Evolutionary conservation across 2,329 filamentous ascomycete genomes (phyloP), one percentile per base, ranked within the genome.

Genomic region (Cordyceps cateniannulata): DNA sequence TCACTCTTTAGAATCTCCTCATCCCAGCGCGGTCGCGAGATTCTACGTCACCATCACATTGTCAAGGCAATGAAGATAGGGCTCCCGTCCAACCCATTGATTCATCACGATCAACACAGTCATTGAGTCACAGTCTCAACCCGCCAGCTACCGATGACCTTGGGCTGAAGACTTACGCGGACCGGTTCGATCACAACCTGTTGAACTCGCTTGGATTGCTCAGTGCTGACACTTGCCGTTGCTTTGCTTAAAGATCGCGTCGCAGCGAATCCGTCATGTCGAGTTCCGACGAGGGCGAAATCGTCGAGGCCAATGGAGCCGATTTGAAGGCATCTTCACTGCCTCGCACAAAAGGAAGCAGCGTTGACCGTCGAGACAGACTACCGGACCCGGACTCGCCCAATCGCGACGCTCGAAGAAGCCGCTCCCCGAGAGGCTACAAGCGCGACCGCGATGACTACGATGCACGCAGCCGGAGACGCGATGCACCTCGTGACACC

Each of bases 291-390:
- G 90, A 96, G 77, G 91, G 91, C 78, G 91, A 96, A 81, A 91
- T 93, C 76, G 78, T 88, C 74, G 90, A 93, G 77, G 84, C 84
- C 77, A 81, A 82, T 76, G 82, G 81, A 81, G 73, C 73, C 72
- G 72, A 79, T 70, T 77, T 77, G 75, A 95, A 95, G 91, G 90
- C 91, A 95, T 90, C 89, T 90, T 88, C 88, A 87, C 85, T 87
- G 82, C 81, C 83, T 82, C 83, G 82, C 76, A 78, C 84, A 82
- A 85, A 87, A 84, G 83, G 86, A 88, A 87, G 80, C 85, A 86
- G 83, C 85, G 87, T 96, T 96, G 90, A 96, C 91, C 89, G 88
- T 85, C 86, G 82, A 83, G 84, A 89, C 89, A 96, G 91, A 93
- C 82, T 77, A 78, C 85, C 82, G 77, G 80, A 76, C 74, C 83